Evolutionary conservation across 1,284 basidiomycete genomes (phyloP).

Genomic region (Marasmius oreades): DNA sequence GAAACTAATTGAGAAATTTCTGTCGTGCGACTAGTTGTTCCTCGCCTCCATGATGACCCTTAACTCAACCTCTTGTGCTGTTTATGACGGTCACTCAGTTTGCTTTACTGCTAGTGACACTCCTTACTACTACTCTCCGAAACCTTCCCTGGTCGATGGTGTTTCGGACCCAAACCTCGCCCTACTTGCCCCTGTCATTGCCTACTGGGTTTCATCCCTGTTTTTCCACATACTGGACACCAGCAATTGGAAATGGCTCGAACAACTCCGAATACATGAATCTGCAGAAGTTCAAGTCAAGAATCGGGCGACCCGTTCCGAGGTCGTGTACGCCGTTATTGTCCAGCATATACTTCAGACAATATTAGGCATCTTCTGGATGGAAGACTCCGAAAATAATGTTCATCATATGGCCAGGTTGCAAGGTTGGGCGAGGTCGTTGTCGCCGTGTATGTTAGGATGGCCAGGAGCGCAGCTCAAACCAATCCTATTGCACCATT

Average conservation of each 20-base stretch:
- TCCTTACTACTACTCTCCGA: constrained; percentile 64
- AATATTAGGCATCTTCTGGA: constrained; percentile 63
- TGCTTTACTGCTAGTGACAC: constrained; percentile 24
- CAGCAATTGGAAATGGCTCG: constrained; percentile 73
- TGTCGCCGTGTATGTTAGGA: constrained; percentile 38
- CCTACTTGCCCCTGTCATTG: constrained; percentile 71
- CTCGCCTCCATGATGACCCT: constrained; percentile 23
- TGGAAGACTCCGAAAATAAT: constrained; percentile 47
- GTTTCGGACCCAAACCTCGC: constrained; percentile 76
- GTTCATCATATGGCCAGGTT: constrained; percentile 55
- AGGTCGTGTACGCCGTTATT: constrained; percentile 80
- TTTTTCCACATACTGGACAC: constrained; percentile 83
- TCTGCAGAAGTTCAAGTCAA: constrained; percentile 74
- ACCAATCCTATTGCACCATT: constrained; percentile 42
- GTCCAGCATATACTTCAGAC: constrained; percentile 89
- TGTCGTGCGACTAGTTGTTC: no score
- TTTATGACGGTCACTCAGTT: constrained; percentile 21
- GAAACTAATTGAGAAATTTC: no score
- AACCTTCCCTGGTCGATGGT: constrained; percentile 50
- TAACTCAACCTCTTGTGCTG: constrained; percentile 20
- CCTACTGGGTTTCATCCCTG: constrained; percentile 87
- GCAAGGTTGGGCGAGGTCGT: constrained; percentile 39
- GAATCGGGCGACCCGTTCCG: constrained; percentile 70
- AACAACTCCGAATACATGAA: constrained; percentile 87
- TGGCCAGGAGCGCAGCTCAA: constrained; percentile 29